Evolutionary conservation across 2,329 filamentous ascomycete genomes (phyloP).

Genomic region (Trematosphaeria pertusa): DNA sequence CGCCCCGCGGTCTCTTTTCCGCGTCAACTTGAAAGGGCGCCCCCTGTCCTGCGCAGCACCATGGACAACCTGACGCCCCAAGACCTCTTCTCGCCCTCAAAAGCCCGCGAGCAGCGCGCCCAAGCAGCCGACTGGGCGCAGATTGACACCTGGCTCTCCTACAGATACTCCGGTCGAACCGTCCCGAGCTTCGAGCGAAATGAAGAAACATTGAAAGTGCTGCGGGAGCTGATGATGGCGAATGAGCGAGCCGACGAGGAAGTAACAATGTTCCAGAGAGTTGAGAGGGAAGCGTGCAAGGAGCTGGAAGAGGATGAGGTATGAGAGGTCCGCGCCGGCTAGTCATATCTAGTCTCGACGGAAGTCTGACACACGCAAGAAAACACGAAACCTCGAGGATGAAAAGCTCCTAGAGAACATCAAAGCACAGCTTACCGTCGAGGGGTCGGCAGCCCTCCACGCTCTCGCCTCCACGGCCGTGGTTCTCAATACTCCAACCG

Average conservation of each 20-base stretch:
- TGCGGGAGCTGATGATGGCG: constrained; percentile 74
- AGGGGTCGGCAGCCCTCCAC: constrained; percentile 38
- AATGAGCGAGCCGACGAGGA: constrained; percentile 84
- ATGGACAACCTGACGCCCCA: constrained; percentile 48
- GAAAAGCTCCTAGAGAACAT: constrained; percentile 33
- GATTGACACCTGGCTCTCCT: constrained; percentile 79
- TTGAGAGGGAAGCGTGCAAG: constrained; percentile 66
- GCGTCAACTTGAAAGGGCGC: background rate
- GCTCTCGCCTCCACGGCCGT: constrained; percentile 48
- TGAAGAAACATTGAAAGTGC: constrained; percentile 76
- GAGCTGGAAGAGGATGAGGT: constrained; percentile 53
- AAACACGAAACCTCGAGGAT: constrained; percentile 24
- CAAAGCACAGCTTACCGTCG: constrained; percentile 32
- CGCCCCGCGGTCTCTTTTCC: background rate
- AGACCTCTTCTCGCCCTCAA: constrained; percentile 66
- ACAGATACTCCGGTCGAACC: constrained; percentile 69
- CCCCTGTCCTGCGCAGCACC: background rate
- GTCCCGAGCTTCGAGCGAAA: constrained; percentile 85
- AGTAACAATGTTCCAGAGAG: constrained; percentile 61
- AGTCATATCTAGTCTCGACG: no score
- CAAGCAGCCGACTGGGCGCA: constrained; percentile 91
- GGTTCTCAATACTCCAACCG: constrained; percentile 42
- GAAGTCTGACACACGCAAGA: no score
- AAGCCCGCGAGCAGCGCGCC: constrained; percentile 76
- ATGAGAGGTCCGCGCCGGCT: constrained; percentile 19